These are phyloP conservation scores for Pythium biforme DNA, from an alignment of 352 stramenopile species.

Conservation along the genomic window DNA sequence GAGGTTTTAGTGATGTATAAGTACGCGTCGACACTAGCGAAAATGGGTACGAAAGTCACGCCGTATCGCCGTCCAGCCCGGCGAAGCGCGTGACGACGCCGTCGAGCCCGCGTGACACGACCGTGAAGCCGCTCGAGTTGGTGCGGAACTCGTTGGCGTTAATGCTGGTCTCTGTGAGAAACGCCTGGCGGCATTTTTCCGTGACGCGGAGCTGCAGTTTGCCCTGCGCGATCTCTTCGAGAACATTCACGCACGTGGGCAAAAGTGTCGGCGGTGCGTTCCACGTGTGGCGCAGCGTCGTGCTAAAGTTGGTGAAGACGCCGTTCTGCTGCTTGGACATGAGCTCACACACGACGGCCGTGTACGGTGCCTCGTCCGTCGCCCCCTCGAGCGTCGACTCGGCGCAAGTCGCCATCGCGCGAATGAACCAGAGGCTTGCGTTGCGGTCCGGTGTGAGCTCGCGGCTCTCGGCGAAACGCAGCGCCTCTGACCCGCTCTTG, in stretches of 20 bases:
- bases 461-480: conserved; percentile 41
- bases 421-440: conserved; percentile 45
- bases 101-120: conserved; percentile 54
- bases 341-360: conserved; percentile 63
- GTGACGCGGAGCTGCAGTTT: conserved; percentile 41
- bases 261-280: conserved; percentile 39
- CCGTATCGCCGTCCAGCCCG: background rate
- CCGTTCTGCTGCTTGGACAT: conserved; percentile 66
- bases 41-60: conserved; percentile 6
- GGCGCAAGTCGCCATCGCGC: conserved; percentile 49
- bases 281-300: conserved; percentile 56
- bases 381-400: conserved; percentile 44
- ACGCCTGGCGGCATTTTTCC: conserved; percentile 39
- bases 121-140: conserved; percentile 46
- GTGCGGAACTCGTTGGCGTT: conserved; percentile 54
- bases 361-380: conserved; percentile 41
- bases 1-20: conserved; percentile 19
- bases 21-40: background rate
- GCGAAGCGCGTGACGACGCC: conserved; percentile 38
- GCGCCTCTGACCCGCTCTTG: conserved; percentile 28
- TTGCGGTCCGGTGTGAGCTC: conserved; percentile 45
- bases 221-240: conserved; percentile 44
- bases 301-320: conserved; percentile 76
- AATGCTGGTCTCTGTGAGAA: conserved; percentile 57
- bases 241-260: conserved; percentile 51